Evolutionary conservation across 2,329 filamentous ascomycete species (phyloP), one percentile per base, ranked within the genome.

Genomic region (Meredithiella fracta): DNA sequence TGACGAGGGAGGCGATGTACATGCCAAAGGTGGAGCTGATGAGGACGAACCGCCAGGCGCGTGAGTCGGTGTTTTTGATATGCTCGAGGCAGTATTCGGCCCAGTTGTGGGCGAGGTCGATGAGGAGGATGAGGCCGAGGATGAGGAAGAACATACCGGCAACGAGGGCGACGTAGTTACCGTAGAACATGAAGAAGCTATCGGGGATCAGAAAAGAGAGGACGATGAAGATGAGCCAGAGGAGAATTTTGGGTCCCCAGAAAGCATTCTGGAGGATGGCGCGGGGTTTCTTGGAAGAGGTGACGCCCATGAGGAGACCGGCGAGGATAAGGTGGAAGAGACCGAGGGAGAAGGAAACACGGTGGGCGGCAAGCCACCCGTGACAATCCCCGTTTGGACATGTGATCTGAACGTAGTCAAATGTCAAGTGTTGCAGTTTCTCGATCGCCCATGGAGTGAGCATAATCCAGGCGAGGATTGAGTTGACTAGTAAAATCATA

Each of bases 401-500:
- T 65, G 85, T 84, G 65, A 98, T 94, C 64, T 88, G 89, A 73
- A 98, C 90, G 66, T 96, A 97, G 70, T 97, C 89, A 61, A 98
- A 77, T 11, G 88, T 92, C 55, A 97, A 75, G 61, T 94, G 81
- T 70, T 97, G 83, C 4, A 98, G 76, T 68, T 97, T 97, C 65
- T 95, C 87, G 66, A 98, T 86, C 34, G 92, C 92, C 92, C 92
- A 98, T 54, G 89, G 87, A 22, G 92, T 98, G 72, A 98, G 88
- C 88, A 97, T 95, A 63, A 98, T 87, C 92, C 92, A 98, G 37
- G 92, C 91, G 53, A 97, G 68, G 61, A 97, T 95, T 58, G 91
- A 96, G 76, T 98, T 98, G 69, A 97, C 72, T 62, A 98, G 82
- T 56, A 98, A 85, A 60, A 98, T 84, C 65, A 97, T 80, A 61